Evolutionary conservation across 2,329 filamentous ascomycete species (phyloP).

Genomic region (Phaeosphaeria sp.): DNA sequence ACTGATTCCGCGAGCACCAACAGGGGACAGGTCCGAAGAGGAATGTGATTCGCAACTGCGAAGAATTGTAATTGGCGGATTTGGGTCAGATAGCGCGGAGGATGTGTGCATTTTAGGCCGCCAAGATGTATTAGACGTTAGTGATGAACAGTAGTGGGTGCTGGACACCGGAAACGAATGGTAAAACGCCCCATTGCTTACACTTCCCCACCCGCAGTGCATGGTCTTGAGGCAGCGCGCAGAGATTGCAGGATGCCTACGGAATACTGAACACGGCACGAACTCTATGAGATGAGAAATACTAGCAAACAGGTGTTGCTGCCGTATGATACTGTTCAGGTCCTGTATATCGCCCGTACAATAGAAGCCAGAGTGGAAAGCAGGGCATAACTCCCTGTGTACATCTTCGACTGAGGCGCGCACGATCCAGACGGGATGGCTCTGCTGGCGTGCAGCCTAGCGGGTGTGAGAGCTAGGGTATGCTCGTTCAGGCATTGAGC

Average conservation of each 20-base stretch:
- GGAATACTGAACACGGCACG: not conserved
- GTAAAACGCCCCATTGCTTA: conserved; percentile 4
- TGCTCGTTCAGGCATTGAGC: conserved; percentile 34
- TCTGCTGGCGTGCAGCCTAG: conserved; percentile 40
- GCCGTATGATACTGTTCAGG: not conserved
- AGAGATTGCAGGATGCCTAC: not conserved
- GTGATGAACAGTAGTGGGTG: conserved; percentile 16
- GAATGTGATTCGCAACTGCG: conserved; percentile 1
- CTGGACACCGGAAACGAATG: conserved; percentile 9
- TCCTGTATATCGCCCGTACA: not conserved
- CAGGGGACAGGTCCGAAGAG: not conserved
- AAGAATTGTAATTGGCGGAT: conserved; percentile 26
- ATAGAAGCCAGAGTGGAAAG: not conserved
- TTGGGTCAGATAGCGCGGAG: conserved; percentile 21
- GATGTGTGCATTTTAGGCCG: conserved; percentile 20
- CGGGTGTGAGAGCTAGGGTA: conserved; percentile 37
- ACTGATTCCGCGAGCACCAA: not conserved
- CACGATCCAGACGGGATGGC: conserved; percentile 43
- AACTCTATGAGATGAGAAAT: not conserved
- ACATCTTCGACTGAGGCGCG: conserved; percentile 35
- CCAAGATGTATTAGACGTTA: conserved; percentile 13
- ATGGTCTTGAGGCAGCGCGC: conserved; percentile 5
- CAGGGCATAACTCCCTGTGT: conserved; percentile 23
- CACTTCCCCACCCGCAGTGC: conserved; percentile 4
- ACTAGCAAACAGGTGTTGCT: not conserved